Percentiles rank a stretch among this genome's conserved stretches.
phyloP scores from a whole-genome alignment of 805 yeast species.

The Maudiozyma saulgeensis region DNA sequence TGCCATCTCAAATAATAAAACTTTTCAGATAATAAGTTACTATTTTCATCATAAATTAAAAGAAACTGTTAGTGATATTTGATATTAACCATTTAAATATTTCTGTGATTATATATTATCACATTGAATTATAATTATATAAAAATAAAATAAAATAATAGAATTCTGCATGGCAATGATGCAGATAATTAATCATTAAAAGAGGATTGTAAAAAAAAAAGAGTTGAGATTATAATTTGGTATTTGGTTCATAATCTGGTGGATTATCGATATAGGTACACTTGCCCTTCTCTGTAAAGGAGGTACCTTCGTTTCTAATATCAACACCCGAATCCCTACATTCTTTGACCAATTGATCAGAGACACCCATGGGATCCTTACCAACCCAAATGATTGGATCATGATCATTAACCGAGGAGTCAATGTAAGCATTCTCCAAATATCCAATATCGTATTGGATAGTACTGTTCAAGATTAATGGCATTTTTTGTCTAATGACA shows the following conservation, averaged over 20 bases:
- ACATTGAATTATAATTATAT: no score
- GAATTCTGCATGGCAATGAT: no score
- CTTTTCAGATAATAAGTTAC: no score
- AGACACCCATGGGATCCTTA: constrained; percentile 57
- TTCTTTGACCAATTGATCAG: constrained; percentile 46
- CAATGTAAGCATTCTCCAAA: constrained; percentile 25
- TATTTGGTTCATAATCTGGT: constrained; percentile 46
- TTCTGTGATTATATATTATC: no score
- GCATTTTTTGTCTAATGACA: constrained; percentile 32
- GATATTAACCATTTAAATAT: no score
- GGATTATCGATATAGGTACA: constrained; percentile 53
- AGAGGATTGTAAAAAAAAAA: no score
- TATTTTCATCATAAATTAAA: no score
- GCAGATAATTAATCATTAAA: no score
- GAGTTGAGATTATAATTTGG: constrained; percentile 10
- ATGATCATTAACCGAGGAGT: constrained; percentile 22
- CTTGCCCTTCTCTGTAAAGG: constrained; percentile 48
- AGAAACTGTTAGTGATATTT: no score
- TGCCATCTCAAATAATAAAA: no score
- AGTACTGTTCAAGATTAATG: constrained; percentile 27
- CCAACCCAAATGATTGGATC: constrained; percentile 63
- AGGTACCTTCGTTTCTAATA: constrained; percentile 50
- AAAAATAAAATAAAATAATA: no score
- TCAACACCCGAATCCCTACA: constrained; percentile 44
- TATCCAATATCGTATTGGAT: constrained; percentile 27